A percentile compares a stretch with the other conserved stretches of the same genome.
Evolutionary conservation across 192 early-diverging fungal species (phyloP).

Genomic region (Funneliformis mosseae): DNA sequence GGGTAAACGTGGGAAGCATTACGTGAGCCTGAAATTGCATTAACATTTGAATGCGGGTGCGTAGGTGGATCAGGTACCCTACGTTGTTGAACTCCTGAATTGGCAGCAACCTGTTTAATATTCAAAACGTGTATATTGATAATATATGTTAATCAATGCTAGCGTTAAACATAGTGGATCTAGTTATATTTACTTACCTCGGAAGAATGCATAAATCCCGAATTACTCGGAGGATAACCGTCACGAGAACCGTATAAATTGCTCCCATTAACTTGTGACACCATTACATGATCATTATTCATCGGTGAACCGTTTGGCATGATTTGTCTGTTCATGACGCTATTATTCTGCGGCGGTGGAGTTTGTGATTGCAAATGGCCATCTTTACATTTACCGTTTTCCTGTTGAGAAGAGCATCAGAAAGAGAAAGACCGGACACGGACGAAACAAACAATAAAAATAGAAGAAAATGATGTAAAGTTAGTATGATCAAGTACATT

Average conservation of each 20-base stretch:
- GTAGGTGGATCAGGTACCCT: not conserved
- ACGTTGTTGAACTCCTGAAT: not conserved
- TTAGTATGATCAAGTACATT: not conserved
- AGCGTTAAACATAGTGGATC: not conserved
- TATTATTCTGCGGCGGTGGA: not conserved
- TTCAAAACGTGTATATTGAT: not conserved
- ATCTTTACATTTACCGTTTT: conserved; percentile 8
- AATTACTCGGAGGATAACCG: not conserved
- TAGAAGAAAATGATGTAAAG: not conserved
- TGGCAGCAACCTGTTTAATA: not conserved
- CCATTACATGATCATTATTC: conserved; percentile 27
- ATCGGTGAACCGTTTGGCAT: conserved; percentile 1
- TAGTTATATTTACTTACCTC: not conserved
- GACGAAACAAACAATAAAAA: not conserved
- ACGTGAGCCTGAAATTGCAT: not conserved
- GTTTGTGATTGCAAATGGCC: not conserved
- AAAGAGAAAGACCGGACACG: not conserved
- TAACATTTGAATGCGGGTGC: not conserved
- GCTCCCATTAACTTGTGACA: conserved; percentile 17
- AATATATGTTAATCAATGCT: not conserved
- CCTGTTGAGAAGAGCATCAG: not conserved
- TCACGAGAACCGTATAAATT: not conserved
- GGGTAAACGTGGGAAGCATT: not conserved
- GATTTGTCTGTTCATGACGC: not conserved
- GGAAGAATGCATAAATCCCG: conserved; percentile 8